Percentiles rank a stretch among this genome's conserved stretches.
Conservation (phyloP, 495 filamentous ascomycete species). For the Tuber magnatum region DNA sequence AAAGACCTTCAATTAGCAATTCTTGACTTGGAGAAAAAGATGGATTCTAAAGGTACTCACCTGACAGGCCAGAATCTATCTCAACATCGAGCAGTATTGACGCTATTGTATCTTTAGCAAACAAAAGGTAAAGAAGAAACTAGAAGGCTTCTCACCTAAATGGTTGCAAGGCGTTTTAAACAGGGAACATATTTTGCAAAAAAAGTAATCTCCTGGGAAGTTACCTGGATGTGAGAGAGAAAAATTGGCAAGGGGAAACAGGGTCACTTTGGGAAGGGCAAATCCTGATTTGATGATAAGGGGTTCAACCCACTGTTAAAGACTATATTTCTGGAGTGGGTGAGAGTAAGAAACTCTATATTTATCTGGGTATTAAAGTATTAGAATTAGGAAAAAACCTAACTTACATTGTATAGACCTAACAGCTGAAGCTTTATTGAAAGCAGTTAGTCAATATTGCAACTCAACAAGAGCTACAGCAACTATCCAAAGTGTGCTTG, state of each 20-base stretch:
- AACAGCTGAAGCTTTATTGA: not conserved
- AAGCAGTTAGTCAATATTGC: not conserved
- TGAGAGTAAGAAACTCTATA: not conserved
- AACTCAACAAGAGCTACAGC: not conserved
- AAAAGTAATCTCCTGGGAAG: conserved; percentile 9
- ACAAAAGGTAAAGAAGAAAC: not conserved
- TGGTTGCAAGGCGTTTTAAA: conserved; percentile 3
- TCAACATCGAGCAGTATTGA: conserved; percentile 3
- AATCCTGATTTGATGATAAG: conserved; percentile 13
- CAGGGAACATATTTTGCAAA: conserved; percentile 1
- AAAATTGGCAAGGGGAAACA: conserved; percentile 5
- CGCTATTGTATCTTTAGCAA: not conserved
- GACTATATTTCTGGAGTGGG: conserved; percentile 1
- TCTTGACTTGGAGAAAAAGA: not conserved
- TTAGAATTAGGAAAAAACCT: not conserved
- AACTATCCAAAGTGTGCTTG: no score
- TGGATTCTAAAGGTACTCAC: not conserved
- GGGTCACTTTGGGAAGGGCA: conserved; percentile 2
- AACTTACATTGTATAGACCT: not conserved
- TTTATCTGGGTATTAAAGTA: not conserved
- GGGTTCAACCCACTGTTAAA: conserved; percentile 7
- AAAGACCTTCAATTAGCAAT: no score
- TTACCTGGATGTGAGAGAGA: not conserved
- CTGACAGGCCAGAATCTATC: conserved; percentile 4
- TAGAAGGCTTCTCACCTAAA: not conserved